Base-by-base conservation (phyloP, 2,329 filamentous ascomycete species). In the Diaporthe sp. region DNA sequence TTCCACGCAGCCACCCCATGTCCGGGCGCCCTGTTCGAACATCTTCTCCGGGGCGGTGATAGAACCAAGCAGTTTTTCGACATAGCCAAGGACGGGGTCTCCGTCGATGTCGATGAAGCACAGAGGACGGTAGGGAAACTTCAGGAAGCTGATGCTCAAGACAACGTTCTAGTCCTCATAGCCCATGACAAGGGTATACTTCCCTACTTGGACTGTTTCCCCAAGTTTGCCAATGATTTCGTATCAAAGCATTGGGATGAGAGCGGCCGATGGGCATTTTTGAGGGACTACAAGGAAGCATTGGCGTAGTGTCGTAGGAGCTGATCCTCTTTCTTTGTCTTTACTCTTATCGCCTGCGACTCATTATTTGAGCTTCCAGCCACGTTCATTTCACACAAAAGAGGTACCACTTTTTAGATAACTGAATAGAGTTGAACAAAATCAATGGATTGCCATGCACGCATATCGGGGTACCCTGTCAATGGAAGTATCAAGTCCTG, bases 151-250 rank as follows among this genome's bases (percentile, higher is more conserved):
- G 88, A 89, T 78, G 86, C 83, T 2, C 77, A 82, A 10, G 83
- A 85, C 19, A 82, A 85, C 52, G 78, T 89, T 4, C 80, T 89
- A 19, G 81, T 88, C 6, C 79, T 86, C 1, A 83, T 87, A 35
- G 86, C 88, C 10, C 88, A 89, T 77, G 88, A 89, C 77, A 80
- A 81, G 52, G 82, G 78, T 73, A 74, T 89, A 60, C 69, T 85
- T 45, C 80, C 82, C 33, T 80, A 87, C 4, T 79, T 87, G 1
- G 85, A 87, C 9, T 86, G 89, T 74, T 91, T 88, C 77, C 88
- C 89, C 0, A 81, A 83, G 68, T 81, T 77, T n/a, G 84, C 85
- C 15, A 87, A 89, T 77, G 82, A 82, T 8, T 90, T 87, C 80
- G 79, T 80, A 74, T 76, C 82, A 72, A 86, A 88, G 77, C 85